These are phyloP conservation scores for Saturnispora halmiae DNA, from an alignment of 805 yeast genomes.

Conservation along the genomic window DNA sequence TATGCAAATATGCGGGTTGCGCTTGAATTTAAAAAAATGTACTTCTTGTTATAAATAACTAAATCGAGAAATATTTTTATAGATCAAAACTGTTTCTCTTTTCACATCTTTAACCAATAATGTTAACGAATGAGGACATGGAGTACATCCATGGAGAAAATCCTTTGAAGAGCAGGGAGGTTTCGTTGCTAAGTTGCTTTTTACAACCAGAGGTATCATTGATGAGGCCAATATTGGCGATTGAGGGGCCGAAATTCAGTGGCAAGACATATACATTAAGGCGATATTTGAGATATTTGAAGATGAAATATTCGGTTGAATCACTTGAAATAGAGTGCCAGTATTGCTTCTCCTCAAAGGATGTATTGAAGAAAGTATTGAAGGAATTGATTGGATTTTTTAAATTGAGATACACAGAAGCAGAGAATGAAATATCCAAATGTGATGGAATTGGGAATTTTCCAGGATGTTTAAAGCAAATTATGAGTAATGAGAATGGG, in stretches of 20 bases:
- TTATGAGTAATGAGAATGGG: conserved; percentile 14
- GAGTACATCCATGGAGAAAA: conserved; percentile 6
- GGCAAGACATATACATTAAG: conserved; percentile 38
- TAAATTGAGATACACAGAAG: conserved; percentile 7
- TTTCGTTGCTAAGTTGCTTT: conserved; percentile 30
- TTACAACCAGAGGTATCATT: conserved; percentile 24
- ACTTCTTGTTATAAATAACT: too few relatives aligned
- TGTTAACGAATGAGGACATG: conserved; percentile 6
- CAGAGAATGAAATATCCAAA: conserved; percentile 6
- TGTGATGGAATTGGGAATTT: conserved; percentile 38
- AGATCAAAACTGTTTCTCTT: too few relatives aligned
- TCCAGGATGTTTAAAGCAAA: conserved; percentile 33
- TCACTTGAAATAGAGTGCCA: conserved; percentile 35
- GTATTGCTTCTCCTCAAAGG: conserved; percentile 33
- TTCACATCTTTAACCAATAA: neutral
- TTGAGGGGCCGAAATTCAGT: conserved; percentile 41
- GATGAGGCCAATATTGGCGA: conserved; percentile 31
- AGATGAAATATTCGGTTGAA: conserved; percentile 16
- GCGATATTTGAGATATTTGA: conserved; percentile 25
- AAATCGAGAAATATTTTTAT: too few relatives aligned
- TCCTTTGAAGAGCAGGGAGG: conserved; percentile 28
- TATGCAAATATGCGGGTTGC: too few relatives aligned
- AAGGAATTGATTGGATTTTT: conserved; percentile 13
- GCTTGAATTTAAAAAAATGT: too few relatives aligned
- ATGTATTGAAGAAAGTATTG: conserved; percentile 35